Evolutionary conservation across 2,329 filamentous ascomycete genomes (phyloP), one percentile per base, ranked within the genome.

Genomic region (Pseudohalonectria lignicola): DNA sequence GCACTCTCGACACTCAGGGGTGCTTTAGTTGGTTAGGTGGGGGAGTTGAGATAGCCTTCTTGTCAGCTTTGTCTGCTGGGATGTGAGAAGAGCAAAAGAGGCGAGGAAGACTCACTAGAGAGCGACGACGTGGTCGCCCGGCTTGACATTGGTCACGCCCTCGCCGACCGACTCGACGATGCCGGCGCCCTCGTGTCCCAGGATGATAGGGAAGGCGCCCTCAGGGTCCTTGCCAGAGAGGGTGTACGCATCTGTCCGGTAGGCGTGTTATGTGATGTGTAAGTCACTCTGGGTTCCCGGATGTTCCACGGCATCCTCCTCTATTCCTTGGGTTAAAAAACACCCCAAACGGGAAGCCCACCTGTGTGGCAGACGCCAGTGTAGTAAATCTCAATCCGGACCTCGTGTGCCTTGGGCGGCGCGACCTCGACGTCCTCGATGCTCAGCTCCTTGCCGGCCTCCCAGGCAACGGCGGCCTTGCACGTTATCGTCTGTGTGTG

Each of bases 311-410:
- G n/a, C n/a, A n/a, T n/a, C n/a, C n/a, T n/a, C n/a, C n/a, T n/a
- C n/a, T n/a, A n/a, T n/a, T n/a, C n/a, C n/a, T n/a, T n/a, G n/a
- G n/a, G n/a, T n/a, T n/a, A n/a, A n/a, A n/a, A n/a, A n/a, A n/a
- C n/a, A n/a, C n/a, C n/a, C n/a, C n/a, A n/a, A n/a, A n/a, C n/a
- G n/a, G n/a, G 9, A 15, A 20, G 32, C 39, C 37, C 31, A 92
- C 86, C 86, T 59, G 90, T 98, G 69, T 98, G 92, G 72, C 92
- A 98, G 59, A 98, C 92, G 64, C 92, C 92, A 39, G 92, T 98
- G 71, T 95, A 93, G 72, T 90, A 82, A 60, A 96, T 86, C 71
- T 96, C 69, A 57, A 98, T 94, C 53, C 92, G 86, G 57, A 98
- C 92, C 69, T 98, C 92, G 66, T 94, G 77, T 44, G 90, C 88